A percentile compares a stretch with the other conserved stretches of the same genome.
phyloP scores from a whole-genome alignment of 441 rosid species.

The Macaranga tanarius region DNA sequence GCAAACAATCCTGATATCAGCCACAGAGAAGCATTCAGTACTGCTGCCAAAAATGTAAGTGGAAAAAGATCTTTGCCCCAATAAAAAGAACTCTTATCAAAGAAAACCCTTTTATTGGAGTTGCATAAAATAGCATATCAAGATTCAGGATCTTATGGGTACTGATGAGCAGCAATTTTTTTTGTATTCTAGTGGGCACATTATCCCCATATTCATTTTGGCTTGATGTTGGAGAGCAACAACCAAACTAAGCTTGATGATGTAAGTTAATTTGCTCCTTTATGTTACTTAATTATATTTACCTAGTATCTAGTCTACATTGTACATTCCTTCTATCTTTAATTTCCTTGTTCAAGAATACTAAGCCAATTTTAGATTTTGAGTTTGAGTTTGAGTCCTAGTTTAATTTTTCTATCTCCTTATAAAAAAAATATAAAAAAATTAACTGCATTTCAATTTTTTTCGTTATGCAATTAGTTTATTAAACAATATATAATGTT shows the following conservation, averaged over 20 bases:
- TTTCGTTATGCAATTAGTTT: too few relatives aligned
- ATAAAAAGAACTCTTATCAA: background rate
- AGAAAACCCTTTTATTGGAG: background rate
- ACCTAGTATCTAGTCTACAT: too few relatives aligned
- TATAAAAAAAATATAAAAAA: too few relatives aligned
- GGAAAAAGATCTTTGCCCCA: background rate
- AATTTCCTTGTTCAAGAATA: too few relatives aligned
- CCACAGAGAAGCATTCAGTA: constrained; percentile 98
- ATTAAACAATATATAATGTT: background rate
- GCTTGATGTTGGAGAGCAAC: constrained; percentile 78
- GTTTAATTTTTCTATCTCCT: too few relatives aligned
- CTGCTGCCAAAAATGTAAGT: constrained; percentile 96
- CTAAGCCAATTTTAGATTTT: too few relatives aligned
- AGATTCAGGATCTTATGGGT: constrained; percentile 2
- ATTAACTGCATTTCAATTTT: too few relatives aligned
- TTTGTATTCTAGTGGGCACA: constrained; percentile 74
- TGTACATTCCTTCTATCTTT: too few relatives aligned
- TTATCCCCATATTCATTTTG: constrained; percentile 90
- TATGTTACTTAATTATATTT: too few relatives aligned
- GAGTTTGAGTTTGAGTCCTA: too few relatives aligned
- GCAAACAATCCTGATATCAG: constrained; percentile 86
- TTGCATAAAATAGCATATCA: background rate
- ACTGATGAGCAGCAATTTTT: constrained; percentile 17
- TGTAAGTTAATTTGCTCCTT: constrained; percentile 42
- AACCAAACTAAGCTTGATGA: constrained; percentile 58